Evolutionary conservation across 257 asterid genomes (phyloP).

Genomic region (Primulina eburnea): DNA sequence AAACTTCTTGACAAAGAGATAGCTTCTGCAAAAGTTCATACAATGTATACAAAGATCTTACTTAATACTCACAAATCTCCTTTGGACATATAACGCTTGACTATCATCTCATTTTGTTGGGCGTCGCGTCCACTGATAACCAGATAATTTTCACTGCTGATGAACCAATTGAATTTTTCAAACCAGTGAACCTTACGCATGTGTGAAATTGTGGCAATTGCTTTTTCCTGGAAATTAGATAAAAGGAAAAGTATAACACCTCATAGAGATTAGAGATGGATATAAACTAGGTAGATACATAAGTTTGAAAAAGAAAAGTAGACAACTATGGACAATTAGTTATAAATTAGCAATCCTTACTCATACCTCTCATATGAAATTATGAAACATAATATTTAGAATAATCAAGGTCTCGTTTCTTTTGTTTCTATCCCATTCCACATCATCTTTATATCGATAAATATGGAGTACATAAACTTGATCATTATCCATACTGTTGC

Average conservation of each 20-base stretch:
- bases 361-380: slow-evolving; percentile 19
- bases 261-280: slow-evolving; percentile 17
- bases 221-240: slow-evolving; percentile 65
- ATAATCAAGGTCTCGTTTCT: slow-evolving; percentile 9
- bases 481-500: slow-evolving; percentile 20
- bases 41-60: slow-evolving; percentile 14
- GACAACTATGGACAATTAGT: slow-evolving; percentile 14
- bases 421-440: slow-evolving; percentile 6
- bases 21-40: not conserved
- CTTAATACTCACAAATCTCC: slow-evolving; percentile 83
- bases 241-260: slow-evolving; percentile 20
- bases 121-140: slow-evolving; percentile 97
- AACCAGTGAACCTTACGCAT: slow-evolving; percentile 99
- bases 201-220: slow-evolving; percentile 90
- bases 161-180: slow-evolving; percentile 98
- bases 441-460: slow-evolving; percentile 12
- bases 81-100: slow-evolving; percentile 95
- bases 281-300: slow-evolving; percentile 17
- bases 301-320: slow-evolving; percentile 1
- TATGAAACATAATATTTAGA: slow-evolving; percentile 4
- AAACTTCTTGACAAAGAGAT: slow-evolving; percentile 12
- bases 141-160: slow-evolving; percentile 97
- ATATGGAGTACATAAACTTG: slow-evolving; percentile 17
- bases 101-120: slow-evolving; percentile 98
- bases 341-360: not conserved